Evolutionary conservation across 257 asterid species (phyloP).

Genomic region (Salvia hispanica): DNA sequence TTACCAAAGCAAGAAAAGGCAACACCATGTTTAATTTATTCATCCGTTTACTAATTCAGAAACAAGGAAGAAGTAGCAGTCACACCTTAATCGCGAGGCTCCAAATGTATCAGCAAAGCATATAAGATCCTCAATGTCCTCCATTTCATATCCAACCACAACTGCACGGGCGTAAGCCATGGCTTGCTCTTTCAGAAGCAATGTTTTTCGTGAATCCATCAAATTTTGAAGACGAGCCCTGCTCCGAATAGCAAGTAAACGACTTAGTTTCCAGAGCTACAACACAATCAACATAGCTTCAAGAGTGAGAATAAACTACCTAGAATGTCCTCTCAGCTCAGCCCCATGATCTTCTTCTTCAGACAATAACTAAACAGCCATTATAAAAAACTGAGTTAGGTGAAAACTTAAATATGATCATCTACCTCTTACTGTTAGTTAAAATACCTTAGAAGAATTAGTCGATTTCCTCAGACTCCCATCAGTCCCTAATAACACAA

Average conservation of each 20-base stretch:
- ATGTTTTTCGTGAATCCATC: constrained; percentile 73
- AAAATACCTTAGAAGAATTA: constrained; percentile 52
- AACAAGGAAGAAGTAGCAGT: not conserved
- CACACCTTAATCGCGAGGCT: constrained; percentile 76
- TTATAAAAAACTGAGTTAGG: constrained; percentile 25
- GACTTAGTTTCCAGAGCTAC: constrained; percentile 22
- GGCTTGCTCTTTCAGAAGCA: constrained; percentile 84
- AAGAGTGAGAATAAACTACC: constrained; percentile 43
- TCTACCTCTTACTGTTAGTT: not conserved
- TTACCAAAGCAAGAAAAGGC: not conserved
- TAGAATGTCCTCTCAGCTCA: constrained; percentile 63
- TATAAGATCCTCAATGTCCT: constrained; percentile 65
- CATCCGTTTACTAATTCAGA: not conserved
- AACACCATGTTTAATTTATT: not conserved
- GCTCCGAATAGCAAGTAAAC: constrained; percentile 23
- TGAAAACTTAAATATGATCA: constrained; percentile 6
- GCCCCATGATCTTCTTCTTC: constrained; percentile 54
- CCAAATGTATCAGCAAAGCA: constrained; percentile 82
- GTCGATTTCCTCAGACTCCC: constrained; percentile 49
- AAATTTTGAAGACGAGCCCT: constrained; percentile 72
- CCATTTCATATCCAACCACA: constrained; percentile 84
- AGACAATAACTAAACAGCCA: constrained; percentile 40
- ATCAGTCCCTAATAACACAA: constrained; percentile 42
- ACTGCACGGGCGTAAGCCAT: constrained; percentile 95
- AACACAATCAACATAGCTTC: not conserved